These are phyloP conservation scores for Diaporthe ilicicola DNA, from an alignment of 2,329 filamentous ascomycete genomes.

Conservation along the genomic window DNA sequence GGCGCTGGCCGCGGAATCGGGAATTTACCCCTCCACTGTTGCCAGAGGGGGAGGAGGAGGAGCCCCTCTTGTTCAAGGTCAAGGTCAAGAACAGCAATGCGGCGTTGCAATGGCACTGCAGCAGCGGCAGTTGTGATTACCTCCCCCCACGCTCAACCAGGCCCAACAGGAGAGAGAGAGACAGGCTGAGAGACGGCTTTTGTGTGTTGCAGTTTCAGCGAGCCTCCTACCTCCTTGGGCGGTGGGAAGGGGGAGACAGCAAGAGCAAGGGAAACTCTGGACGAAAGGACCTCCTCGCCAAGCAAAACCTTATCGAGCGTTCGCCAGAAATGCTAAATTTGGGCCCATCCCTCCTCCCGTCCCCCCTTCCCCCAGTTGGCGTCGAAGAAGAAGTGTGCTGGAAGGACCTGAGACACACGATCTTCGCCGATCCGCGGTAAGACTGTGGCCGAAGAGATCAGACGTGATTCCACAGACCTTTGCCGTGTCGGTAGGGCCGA, in stretches of 20 bases:
- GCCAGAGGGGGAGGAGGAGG: neutral
- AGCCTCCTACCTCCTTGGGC: too few species aligned
- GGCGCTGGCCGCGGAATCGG: neutral
- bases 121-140: too few species aligned
- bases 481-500: neutral
- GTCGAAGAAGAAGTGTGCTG: neutral
- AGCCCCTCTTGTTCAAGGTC: too few species aligned
- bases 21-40: neutral
- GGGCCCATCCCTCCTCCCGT: neutral
- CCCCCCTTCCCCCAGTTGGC: neutral
- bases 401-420: constrained; percentile 18
- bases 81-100: too few species aligned
- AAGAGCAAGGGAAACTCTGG: neutral
- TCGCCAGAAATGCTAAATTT: neutral
- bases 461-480: neutral
- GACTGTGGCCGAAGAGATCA: constrained; percentile 16
- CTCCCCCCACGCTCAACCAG: too few species aligned
- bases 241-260: neutral
- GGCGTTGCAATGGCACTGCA: too few species aligned
- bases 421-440: constrained; percentile 8
- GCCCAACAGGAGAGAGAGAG: too few species aligned
- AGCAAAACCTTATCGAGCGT: constrained; percentile 22
- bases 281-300: constrained; percentile 4
- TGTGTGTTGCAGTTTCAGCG: too few species aligned
- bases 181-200: too few species aligned